A percentile compares a stretch with the other conserved stretches of the same genome.
Evolutionary conservation across 2,329 filamentous ascomycete genomes (phyloP).

Genomic region (Podosphaera aphanis): DNA sequence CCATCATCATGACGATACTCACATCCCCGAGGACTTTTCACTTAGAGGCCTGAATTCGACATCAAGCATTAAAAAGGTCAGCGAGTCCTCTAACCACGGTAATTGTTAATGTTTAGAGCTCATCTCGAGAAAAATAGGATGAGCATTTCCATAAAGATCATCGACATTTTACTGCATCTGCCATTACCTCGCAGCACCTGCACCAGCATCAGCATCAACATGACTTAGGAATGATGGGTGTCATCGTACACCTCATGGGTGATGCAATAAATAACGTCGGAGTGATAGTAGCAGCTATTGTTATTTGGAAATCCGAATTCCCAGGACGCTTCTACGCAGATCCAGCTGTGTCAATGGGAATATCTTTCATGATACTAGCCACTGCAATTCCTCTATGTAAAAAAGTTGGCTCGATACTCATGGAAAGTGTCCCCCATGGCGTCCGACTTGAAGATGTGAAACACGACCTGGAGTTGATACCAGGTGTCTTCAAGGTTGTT

Average conservation of each 20-base stretch:
- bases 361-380: conserved; percentile 47
- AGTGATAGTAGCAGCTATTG: conserved; percentile 43
- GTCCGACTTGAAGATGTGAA: conserved; percentile 38
- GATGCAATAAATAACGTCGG: conserved; percentile 58
- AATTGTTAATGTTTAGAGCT: neutral
- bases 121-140: neutral
- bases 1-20: conserved; percentile 10
- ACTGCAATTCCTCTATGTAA: conserved; percentile 36
- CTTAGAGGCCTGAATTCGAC: too few relatives aligned
- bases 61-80: neutral
- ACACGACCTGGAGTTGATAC: conserved; percentile 44
- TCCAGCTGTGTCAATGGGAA: conserved; percentile 43
- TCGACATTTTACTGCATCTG: neutral
- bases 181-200: too few relatives aligned
- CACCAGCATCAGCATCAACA: conserved; percentile 21
- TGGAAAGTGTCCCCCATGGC: conserved; percentile 39
- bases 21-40: too few relatives aligned
- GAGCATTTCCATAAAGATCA: neutral
- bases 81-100: neutral
- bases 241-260: conserved; percentile 45
- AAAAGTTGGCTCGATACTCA: conserved; percentile 37
- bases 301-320: conserved; percentile 42
- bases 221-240: conserved; percentile 49
- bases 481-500: conserved; percentile 42
- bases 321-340: conserved; percentile 45